Conservation (phyloP, 257 asterid genomes). For the Nicotiana tomentosiformis region DNA sequence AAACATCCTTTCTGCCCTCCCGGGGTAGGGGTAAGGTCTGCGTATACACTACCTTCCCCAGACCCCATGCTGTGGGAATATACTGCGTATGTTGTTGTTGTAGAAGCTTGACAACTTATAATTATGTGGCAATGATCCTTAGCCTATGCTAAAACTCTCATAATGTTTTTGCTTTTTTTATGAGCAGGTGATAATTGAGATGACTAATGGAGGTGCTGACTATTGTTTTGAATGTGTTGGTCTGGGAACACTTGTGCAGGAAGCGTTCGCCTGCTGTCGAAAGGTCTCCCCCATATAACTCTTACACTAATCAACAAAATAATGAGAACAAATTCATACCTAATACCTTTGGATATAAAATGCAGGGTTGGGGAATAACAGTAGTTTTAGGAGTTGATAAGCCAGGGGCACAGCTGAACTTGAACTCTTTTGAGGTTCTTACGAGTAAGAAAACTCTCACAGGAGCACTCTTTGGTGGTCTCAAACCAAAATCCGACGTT, state of each 20-base stretch:
- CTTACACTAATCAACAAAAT: not conserved
- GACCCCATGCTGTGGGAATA: no score
- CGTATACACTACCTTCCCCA: no score
- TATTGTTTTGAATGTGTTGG: slow-evolving; percentile 94
- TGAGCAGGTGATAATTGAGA: slow-evolving; percentile 53
- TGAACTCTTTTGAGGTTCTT: slow-evolving; percentile 41
- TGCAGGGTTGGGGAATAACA: slow-evolving; percentile 88
- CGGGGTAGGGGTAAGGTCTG: no score
- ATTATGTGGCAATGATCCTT: not conserved
- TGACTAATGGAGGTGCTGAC: slow-evolving; percentile 91
- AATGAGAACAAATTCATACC: not conserved
- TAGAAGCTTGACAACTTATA: no score
- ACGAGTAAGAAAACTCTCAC: slow-evolving; percentile 34
- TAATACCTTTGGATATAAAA: not conserved
- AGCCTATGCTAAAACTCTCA: not conserved
- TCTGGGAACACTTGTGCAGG: slow-evolving; percentile 51
- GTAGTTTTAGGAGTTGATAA: slow-evolving; percentile 64
- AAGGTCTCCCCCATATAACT: slow-evolving; percentile 35
- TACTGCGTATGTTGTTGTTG: no score
- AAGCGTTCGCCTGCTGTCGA: slow-evolving; percentile 68
- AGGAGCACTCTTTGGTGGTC: slow-evolving; percentile 66
- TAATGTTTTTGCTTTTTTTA: not conserved
- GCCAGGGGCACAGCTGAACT: slow-evolving; percentile 42
- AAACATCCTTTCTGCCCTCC: no score
- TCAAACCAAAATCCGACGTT: slow-evolving; percentile 74